Evolutionary conservation across 2,329 filamentous ascomycete species (phyloP), one percentile per base, ranked within the genome.

Genomic region (Rosellinia necatrix): DNA sequence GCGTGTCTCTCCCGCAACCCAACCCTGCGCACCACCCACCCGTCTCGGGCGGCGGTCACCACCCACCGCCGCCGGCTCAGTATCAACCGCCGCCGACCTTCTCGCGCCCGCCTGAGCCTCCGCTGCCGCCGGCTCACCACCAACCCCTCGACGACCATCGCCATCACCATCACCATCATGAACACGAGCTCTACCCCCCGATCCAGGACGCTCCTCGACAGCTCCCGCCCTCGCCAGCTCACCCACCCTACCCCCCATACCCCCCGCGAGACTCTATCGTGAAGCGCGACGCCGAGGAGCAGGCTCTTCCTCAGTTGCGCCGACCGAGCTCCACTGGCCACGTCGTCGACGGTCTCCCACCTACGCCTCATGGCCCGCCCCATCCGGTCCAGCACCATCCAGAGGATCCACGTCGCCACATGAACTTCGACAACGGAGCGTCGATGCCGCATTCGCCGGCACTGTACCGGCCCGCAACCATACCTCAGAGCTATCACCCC

Each of bases 231-330:
- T 76, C 77, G 47, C 76, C 76, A 61, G 75, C 75, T 59, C 78
- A 78, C 64, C 70, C 73, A 44, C 66, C 71, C 21, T 79, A 77
- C 66, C 70, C 75, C 42, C 66, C 74, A 10, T 83, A 79, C 65
- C 66, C 75, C 57, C 69, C 74, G 9, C 73, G 80, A 67, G 82
- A 85, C 24, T 74, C 79, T 44, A 72, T 78, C 64, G 77, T 85
- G 71, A 86, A 86, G 72, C 75, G 81, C 62, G 83, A 86, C 59
- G 74, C 77, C 57, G 80, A 82, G 56, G 79, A 83, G 55, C 67
- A 68, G 30, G 60, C 66, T 22, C 70, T 75, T 15, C 69, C 74
- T 17, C 75, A 77, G 56, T 70, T 78, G 60, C 78, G 80, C 59
- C 74, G 81, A 51, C 77, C 79, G n/a, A 80, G 75, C 67, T 83